Base-by-base conservation (phyloP, 805 yeast species). In the Spathaspora boniae region DNA sequence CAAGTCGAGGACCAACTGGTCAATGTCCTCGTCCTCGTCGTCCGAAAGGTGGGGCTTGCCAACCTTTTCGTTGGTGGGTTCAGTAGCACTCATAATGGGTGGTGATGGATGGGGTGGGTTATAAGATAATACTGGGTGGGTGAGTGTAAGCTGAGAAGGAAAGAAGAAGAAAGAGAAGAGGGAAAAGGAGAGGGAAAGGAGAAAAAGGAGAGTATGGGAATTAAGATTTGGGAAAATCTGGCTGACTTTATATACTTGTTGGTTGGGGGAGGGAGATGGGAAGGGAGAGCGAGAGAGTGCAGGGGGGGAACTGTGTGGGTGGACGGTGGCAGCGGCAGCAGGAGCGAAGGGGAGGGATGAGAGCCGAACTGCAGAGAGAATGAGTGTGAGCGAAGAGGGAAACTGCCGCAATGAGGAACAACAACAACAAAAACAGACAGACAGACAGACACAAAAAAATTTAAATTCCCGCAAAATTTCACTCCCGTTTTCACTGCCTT, bases 1-100 rank as follows among this genome's bases (percentile, higher is more conserved):
- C 54, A 87, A 72, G 56, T 86, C 95, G 46, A 76, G 72, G 53
- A 82, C 76, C 62, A 82, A 76, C 60, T 79, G 84, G 50, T 68
- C 79, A 38, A 70, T 75, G 38, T 70, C 78, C 39, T 67, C 82
- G 31, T 67, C 79, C 50, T 71, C 78, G 43, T 66, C 73, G 45
- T 72, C 73, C 42, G 73, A 72, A 39, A 69, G 76, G 68, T 66
- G n/a, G n/a, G n/a, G 60, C 64, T 68, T 68, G 46, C 52, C 63
- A 48, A 66, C 73, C 65, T 74, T 74, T 56, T 73, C 78, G 53
- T 58, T 64, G 45, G 77, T 72, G 59, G 80, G 80, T 62, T 72
- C 76, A 53, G 71, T 67, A 46, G 65, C 60, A 52, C 60, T 53
- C 60, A 55, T 56, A 22, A 8, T 41, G 3, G 6, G 5, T 9